Conservation (phyloP, 306 rosid species). For the Vachellia pachyceras region DNA sequence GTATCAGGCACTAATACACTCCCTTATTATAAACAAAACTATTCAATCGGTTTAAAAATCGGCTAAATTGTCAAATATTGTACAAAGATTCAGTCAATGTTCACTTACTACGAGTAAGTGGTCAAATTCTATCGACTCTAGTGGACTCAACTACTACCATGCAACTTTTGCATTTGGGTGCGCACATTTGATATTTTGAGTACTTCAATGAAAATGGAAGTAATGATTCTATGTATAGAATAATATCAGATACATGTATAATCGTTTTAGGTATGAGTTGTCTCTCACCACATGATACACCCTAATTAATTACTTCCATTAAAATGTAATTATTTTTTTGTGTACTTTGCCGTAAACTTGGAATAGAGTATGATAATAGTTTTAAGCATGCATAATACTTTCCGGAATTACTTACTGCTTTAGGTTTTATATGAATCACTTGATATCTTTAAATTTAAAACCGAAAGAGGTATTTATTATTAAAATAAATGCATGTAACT, state of each 20-base stretch:
- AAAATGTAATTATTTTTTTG: neutral
- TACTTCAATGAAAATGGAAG: neutral
- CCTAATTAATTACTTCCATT: neutral
- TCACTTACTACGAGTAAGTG: neutral
- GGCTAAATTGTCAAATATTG: neutral
- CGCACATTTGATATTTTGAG: neutral
- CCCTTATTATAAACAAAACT: neutral
- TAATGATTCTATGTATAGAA: neutral
- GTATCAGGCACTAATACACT: neutral
- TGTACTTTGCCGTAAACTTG: neutral
- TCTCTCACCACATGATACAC: neutral
- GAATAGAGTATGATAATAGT: neutral
- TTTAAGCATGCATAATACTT: neutral
- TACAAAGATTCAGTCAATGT: constrained; percentile 6
- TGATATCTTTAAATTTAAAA: too few relatives aligned
- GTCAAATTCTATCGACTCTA: constrained; percentile 6
- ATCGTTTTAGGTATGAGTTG: neutral
- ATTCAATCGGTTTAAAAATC: neutral
- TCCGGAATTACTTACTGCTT: too few relatives aligned
- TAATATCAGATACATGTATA: neutral
- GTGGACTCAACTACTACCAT: neutral
- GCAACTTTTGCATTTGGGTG: neutral
- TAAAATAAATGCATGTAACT: too few relatives aligned
- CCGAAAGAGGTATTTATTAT: too few relatives aligned
- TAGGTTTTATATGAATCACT: too few relatives aligned